Evolutionary conservation across 148 eudicot genomes (phyloP), one percentile per base, ranked within the genome.

Genomic region (Camellia lanceoleosa): DNA sequence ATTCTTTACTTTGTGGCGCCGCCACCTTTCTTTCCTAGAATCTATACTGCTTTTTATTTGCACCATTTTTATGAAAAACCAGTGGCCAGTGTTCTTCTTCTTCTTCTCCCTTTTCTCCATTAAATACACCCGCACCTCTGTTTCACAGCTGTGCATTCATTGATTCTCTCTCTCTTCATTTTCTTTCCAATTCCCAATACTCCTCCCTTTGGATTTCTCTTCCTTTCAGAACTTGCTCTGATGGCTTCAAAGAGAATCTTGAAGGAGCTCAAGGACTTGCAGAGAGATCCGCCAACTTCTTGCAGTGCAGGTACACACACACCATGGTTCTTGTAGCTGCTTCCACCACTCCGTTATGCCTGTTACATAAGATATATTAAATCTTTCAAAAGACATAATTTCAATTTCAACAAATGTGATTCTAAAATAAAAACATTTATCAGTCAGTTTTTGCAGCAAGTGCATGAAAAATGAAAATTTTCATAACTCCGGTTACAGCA

Each of bases 11-110:
- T 82, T 23, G 23, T 0, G 23, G 23, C 23, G 64, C 68, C 68
- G 18, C 81, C 73, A 76, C 79, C 43, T 5, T 64, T 72, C 59
- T 43, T 10, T 13, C 16, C 54, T 66, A 80, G 89, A 86, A 89
- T 88, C 75, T 84, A 74, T 84, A 41, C 89, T 79, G 78, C 83
- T 38, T 86, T 65, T 55, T 71, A 71, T 63, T 76, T 63, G 46
- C 43, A 19, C 18, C 58, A 44, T 62, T 23, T 23, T 23, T 23
- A 23, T 23, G 23, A 23, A 23, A 23, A 23, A 23, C 23, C 23
- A 23, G 23, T 23, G 23, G 23, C 23, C 23, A 0, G 0, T 23
- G 23, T 23, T 23, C 23, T 71, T 16, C 23, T 71, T 60, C n/a
- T 13, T 23, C 23, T 0, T 23, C 23, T 23, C 73, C 42, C 23